These are phyloP conservation scores for Erysimum cheiranthoides DNA, from an alignment of 345 rosid species.

Conservation along the genomic window DNA sequence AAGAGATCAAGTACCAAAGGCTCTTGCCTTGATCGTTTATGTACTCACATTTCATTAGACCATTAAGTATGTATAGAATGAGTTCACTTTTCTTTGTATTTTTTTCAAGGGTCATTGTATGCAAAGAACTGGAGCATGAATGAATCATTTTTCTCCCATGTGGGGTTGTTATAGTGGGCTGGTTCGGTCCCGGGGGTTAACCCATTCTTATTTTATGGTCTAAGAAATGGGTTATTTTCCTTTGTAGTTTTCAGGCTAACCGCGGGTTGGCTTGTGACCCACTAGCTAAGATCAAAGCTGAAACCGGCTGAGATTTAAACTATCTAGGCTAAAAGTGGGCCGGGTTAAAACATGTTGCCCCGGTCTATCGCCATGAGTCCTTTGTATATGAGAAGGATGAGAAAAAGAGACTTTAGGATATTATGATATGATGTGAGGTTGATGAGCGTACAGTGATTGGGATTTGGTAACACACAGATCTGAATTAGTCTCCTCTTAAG, in stretches of 20 bases:
- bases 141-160: conserved; percentile 16
- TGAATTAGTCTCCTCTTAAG: conserved; percentile 16
- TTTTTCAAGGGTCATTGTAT: conserved; percentile 5
- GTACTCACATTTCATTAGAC: conserved; percentile 11
- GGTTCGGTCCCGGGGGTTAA: background rate
- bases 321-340: background rate
- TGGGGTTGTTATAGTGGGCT: conserved; percentile 1
- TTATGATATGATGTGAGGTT: conserved; percentile 26
- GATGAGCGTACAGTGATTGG: conserved; percentile 50
- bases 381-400: conserved; percentile 11
- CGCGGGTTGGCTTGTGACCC: background rate
- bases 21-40: conserved; percentile 57
- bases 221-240: no score
- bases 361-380: background rate
- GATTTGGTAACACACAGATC: conserved; percentile 34
- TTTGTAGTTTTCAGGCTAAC: background rate
- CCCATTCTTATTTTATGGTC: background rate
- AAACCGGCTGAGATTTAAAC: no score
- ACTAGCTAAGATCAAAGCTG: background rate
- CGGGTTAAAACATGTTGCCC: background rate
- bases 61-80: conserved; percentile 27
- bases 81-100: conserved; percentile 25
- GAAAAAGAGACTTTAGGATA: conserved; percentile 21
- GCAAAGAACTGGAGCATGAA: conserved; percentile 28
- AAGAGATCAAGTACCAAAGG: conserved; percentile 67